These are phyloP conservation scores for Mytilinidion resinicola DNA, from an alignment of 495 filamentous ascomycete species.

Conservation along the genomic window DNA sequence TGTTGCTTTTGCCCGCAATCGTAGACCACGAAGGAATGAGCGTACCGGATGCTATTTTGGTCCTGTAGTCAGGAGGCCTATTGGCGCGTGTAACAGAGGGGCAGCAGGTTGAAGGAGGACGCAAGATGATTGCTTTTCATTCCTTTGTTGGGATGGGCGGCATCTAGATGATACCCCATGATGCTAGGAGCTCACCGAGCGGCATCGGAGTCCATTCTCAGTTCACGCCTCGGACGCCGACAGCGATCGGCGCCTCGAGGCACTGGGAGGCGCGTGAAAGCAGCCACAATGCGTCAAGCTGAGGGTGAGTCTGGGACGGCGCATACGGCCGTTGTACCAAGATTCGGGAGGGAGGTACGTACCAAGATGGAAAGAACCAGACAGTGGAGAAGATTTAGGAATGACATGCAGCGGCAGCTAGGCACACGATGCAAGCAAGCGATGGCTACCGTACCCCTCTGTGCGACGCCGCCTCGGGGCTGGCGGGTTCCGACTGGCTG, in stretches of 20 bases:
- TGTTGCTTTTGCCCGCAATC: neutral
- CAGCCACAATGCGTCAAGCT: conserved; percentile 18
- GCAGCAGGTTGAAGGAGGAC: neutral
- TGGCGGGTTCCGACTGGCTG: neutral
- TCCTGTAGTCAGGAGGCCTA: too few species aligned
- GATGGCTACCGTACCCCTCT: neutral
- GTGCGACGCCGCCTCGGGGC: neutral
- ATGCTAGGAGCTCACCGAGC: neutral
- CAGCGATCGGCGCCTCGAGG: neutral
- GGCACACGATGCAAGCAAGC: neutral
- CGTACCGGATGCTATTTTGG: neutral
- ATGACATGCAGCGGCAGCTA: conserved; percentile 6
- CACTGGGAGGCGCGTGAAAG: conserved; percentile 2
- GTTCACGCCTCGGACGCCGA: neutral
- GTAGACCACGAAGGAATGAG: neutral
- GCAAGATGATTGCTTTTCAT: conserved; percentile 1
- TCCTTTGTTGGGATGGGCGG: neutral
- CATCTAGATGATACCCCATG: neutral
- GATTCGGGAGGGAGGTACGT: neutral
- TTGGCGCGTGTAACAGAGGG: too few species aligned
- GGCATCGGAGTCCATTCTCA: too few species aligned
- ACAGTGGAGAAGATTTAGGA: neutral
- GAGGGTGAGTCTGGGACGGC: neutral
- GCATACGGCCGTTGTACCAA: conserved; percentile 10
- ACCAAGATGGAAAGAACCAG: neutral